These are phyloP conservation scores for Russula lepida DNA, from an alignment of 768 basidiomycete genomes.

Conservation along the genomic window DNA sequence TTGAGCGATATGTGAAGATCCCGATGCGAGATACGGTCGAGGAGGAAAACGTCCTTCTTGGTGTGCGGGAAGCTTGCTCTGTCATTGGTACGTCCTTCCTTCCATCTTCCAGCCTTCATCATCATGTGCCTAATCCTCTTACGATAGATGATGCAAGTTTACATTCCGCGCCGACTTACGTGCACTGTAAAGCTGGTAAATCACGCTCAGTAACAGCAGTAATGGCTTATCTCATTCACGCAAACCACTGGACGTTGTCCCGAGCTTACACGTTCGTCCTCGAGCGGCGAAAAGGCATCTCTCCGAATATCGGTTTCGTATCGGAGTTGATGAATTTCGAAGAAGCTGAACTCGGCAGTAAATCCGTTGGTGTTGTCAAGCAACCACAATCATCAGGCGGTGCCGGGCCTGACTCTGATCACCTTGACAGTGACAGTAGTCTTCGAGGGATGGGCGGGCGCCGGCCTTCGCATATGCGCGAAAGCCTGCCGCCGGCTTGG, in stretches of 20 bases:
- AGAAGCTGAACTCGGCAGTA: slow-evolving; percentile 77
- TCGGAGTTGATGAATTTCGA: slow-evolving; percentile 96
- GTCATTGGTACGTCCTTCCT: slow-evolving; percentile 59
- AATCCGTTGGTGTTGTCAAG: slow-evolving; percentile 60
- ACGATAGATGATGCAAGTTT: slow-evolving; percentile 79
- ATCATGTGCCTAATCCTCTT: background rate
- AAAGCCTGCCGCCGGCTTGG: slow-evolving; percentile 61
- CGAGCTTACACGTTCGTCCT: slow-evolving; percentile 87
- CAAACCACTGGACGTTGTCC: slow-evolving; percentile 93
- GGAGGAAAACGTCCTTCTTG: slow-evolving; percentile 77
- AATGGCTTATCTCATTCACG: slow-evolving; percentile 95
- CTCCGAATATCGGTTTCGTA: slow-evolving; percentile 96
- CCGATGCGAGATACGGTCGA: slow-evolving; percentile 96
- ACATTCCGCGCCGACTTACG: slow-evolving; percentile 83
- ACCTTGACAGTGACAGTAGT: slow-evolving; percentile 27
- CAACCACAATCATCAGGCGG: slow-evolving; percentile 28
- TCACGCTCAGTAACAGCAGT: slow-evolving; percentile 94
- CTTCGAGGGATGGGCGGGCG: slow-evolving; percentile 38
- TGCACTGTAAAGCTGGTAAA: slow-evolving; percentile 95
- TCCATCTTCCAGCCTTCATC: slow-evolving; percentile 1
- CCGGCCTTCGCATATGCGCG: slow-evolving; percentile 58
- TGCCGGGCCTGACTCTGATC: slow-evolving; percentile 26
- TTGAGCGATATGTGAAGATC: slow-evolving; percentile 79
- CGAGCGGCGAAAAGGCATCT: slow-evolving; percentile 88
- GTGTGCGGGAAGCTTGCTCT: slow-evolving; percentile 78